Conservation (phyloP, 2,329 filamentous ascomycete species). For the Fusarium concolor region DNA sequence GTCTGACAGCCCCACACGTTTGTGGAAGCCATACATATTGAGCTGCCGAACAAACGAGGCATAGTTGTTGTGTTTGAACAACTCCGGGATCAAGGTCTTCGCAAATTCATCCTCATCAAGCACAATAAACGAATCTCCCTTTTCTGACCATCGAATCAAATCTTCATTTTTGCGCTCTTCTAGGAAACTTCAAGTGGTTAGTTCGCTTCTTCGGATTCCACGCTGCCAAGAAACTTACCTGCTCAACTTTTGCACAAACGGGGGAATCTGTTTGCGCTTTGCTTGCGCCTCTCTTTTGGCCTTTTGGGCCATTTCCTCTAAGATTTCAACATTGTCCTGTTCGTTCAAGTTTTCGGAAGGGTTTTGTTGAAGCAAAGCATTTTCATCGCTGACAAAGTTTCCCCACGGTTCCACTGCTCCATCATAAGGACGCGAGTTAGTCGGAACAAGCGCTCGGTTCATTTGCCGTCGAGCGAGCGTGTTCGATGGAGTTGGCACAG, state of each 20-base stretch:
- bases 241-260: slow-evolving; percentile 97
- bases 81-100: slow-evolving; percentile 93
- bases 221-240: slow-evolving; percentile 70
- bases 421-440: slow-evolving; percentile 55
- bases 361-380: slow-evolving; percentile 53
- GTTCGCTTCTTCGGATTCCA: slow-evolving; percentile 2
- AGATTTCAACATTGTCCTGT: slow-evolving; percentile 78
- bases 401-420: slow-evolving; percentile 55
- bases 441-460: slow-evolving; percentile 63
- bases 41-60: slow-evolving; percentile 95
- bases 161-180: slow-evolving; percentile 94
- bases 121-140: slow-evolving; percentile 96
- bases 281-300: slow-evolving; percentile 89
- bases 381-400: slow-evolving; percentile 57
- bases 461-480: slow-evolving; percentile 64
- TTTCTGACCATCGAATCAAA: slow-evolving; percentile 95
- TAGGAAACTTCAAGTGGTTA: slow-evolving; percentile 76
- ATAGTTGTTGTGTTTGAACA: slow-evolving; percentile 99
- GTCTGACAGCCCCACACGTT: slow-evolving; percentile 91
- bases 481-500: slow-evolving; percentile 56
- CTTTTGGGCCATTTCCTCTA: slow-evolving; percentile 82
- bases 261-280: slow-evolving; percentile 95
- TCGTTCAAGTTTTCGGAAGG: slow-evolving; percentile 55
- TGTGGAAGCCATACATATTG: slow-evolving; percentile 99
- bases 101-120: slow-evolving; percentile 98